Conservation (phyloP, 306 rosid species). For the Casuarina equisetifolia region DNA sequence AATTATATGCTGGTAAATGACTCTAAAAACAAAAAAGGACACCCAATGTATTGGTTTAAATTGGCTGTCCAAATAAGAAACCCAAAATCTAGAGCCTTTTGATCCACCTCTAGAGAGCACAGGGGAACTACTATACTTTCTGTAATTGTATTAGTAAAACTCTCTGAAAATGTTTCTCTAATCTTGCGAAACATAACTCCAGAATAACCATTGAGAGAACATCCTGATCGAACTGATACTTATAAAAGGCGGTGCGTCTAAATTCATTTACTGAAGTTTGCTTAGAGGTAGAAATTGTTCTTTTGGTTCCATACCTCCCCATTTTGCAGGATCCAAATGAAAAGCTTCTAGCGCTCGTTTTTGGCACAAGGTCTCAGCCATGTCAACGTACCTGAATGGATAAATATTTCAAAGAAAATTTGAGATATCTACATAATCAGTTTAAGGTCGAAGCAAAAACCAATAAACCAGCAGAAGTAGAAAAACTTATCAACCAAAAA, state of each 20-base stretch:
- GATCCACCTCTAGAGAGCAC: not conserved
- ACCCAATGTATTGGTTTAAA: not conserved
- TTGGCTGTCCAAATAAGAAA: not conserved
- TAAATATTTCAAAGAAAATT: conserved; percentile 17
- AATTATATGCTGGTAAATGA: not conserved
- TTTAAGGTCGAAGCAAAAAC: not conserved
- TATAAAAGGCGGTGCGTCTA: not conserved
- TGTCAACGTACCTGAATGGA: conserved; percentile 73
- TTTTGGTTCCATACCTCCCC: conserved; percentile 72
- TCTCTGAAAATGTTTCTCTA: not conserved
- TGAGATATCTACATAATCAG: conserved; percentile 2
- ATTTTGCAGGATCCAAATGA: conserved; percentile 78
- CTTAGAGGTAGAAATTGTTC: not conserved
- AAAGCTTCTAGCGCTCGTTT: conserved; percentile 87
- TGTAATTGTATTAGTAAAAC: not conserved
- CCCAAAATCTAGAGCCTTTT: not conserved
- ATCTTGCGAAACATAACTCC: not conserved
- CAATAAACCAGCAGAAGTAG: not conserved
- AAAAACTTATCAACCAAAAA: not conserved
- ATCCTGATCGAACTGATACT: not conserved
- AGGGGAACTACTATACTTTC: too few relatives aligned
- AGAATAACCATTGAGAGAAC: not conserved
- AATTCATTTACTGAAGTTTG: not conserved
- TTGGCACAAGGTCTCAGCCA: conserved; percentile 87
- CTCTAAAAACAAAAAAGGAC: not conserved